Evolutionary conservation across 306 rosid species (phyloP).

Genomic region (Ceratonia siliqua): DNA sequence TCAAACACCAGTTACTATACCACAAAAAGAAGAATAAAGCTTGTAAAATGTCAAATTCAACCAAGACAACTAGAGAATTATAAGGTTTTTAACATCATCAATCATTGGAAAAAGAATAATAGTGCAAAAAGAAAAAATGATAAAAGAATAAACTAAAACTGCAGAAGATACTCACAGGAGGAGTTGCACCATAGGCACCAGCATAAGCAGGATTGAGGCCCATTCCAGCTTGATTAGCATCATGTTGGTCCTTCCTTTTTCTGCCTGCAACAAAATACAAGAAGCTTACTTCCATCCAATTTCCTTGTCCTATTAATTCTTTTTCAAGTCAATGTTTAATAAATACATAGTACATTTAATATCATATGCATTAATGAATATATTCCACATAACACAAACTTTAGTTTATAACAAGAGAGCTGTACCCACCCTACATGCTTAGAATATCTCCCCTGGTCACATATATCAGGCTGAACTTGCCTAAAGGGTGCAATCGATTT

Average conservation of each 20-base stretch:
- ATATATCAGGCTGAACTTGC: background rate
- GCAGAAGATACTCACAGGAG: conserved; percentile 59
- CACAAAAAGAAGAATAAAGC: background rate
- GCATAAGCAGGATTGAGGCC: conserved; percentile 78
- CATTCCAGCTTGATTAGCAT: conserved; percentile 78
- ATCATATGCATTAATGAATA: background rate
- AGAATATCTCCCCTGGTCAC: background rate
- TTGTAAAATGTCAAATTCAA: conserved; percentile 17
- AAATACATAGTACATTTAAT: background rate
- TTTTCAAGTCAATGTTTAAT: background rate
- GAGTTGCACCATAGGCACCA: conserved; percentile 74
- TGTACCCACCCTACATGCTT: conserved; percentile 1
- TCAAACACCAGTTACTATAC: background rate
- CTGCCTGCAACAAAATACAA: conserved; percentile 51
- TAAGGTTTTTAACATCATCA: conserved; percentile 7
- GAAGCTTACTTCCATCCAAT: background rate
- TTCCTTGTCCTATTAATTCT: background rate
- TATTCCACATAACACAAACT: conserved; percentile 1
- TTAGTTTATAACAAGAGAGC: background rate
- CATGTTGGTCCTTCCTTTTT: conserved; percentile 84
- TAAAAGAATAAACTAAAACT: background rate
- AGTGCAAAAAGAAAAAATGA: no score
- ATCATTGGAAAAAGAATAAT: background rate
- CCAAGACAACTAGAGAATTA: background rate
- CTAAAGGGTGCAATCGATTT: background rate